Evolutionary conservation across 1,284 basidiomycete species (phyloP).

Genomic region (Ganoderma resinaceum): DNA sequence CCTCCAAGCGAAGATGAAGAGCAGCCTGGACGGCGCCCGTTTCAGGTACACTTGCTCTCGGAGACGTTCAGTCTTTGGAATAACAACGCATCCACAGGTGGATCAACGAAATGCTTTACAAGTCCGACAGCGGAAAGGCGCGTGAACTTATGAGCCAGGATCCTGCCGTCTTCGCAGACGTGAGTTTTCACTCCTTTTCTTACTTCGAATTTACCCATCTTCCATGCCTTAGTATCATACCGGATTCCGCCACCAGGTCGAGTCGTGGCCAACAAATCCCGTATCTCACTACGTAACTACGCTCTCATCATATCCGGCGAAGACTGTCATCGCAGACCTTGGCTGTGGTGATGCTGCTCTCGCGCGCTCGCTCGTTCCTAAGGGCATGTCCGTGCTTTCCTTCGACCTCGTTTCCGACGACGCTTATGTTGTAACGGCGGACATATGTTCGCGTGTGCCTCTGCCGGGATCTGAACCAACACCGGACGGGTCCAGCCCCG

Average conservation of each 20-base stretch:
- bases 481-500: constrained; percentile 28
- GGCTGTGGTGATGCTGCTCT: constrained; percentile 96
- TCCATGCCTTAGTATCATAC: constrained; percentile 79
- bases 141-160: constrained; percentile 84
- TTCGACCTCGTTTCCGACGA: constrained; percentile 85
- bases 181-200: constrained; percentile 41
- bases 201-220: not conserved
- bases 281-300: constrained; percentile 76
- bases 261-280: constrained; percentile 92
- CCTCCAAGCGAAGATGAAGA: constrained; percentile 79
- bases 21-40: constrained; percentile 82
- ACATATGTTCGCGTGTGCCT: constrained; percentile 77
- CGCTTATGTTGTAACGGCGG: constrained; percentile 79
- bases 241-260: constrained; percentile 89
- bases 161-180: constrained; percentile 79
- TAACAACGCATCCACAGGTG: constrained; percentile 55
- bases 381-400: constrained; percentile 76
- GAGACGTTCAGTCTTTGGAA: constrained; percentile 7
- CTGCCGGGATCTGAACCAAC: constrained; percentile 79
- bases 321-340: constrained; percentile 88
- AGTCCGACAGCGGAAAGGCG: constrained; percentile 78
- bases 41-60: constrained; percentile 66
- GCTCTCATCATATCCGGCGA: constrained; percentile 65
- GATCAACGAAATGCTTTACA: constrained; percentile 91
- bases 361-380: constrained; percentile 74